A percentile compares a stretch with the other conserved stretches of the same genome.
phyloP scores from a whole-genome alignment of 371 early-diverging fungal species.

The Mucor sp. region DNA sequence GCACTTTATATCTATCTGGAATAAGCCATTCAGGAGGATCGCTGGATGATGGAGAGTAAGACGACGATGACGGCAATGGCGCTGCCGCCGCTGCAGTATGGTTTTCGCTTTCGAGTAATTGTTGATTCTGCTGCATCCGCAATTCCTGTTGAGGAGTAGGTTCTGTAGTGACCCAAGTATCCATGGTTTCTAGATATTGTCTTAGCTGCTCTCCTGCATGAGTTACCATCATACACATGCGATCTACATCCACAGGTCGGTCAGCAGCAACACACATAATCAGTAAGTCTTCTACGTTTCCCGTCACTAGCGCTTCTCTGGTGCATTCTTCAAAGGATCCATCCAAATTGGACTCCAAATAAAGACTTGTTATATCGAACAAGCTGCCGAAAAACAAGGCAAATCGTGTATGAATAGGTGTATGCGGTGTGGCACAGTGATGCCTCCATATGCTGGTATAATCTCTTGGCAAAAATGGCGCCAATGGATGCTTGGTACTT shows the following conservation, averaged over 20 bases:
- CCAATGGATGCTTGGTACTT: conserved; percentile 50
- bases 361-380: conserved; percentile 46
- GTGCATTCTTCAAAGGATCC: conserved; percentile 54
- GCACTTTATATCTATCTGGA: conserved; percentile 46
- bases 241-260: conserved; percentile 41
- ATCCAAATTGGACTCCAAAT: conserved; percentile 48
- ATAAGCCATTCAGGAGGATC: conserved; percentile 50
- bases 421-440: conserved; percentile 31
- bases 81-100: background rate
- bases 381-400: conserved; percentile 46
- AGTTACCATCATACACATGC: conserved; percentile 46
- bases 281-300: conserved; percentile 43
- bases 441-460: conserved; percentile 45
- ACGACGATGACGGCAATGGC: background rate
- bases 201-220: conserved; percentile 47
- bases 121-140: conserved; percentile 18
- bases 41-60: background rate
- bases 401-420: conserved; percentile 31
- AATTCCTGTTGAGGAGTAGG: conserved; percentile 41
- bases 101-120: background rate
- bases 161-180: conserved; percentile 30
- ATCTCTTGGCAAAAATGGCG: conserved; percentile 54
- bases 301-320: conserved; percentile 46
- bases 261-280: conserved; percentile 43
- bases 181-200: conserved; percentile 42